Conservation (phyloP, 2,329 filamentous ascomycete species). For the Aspergillus pseudoterreus region DNA sequence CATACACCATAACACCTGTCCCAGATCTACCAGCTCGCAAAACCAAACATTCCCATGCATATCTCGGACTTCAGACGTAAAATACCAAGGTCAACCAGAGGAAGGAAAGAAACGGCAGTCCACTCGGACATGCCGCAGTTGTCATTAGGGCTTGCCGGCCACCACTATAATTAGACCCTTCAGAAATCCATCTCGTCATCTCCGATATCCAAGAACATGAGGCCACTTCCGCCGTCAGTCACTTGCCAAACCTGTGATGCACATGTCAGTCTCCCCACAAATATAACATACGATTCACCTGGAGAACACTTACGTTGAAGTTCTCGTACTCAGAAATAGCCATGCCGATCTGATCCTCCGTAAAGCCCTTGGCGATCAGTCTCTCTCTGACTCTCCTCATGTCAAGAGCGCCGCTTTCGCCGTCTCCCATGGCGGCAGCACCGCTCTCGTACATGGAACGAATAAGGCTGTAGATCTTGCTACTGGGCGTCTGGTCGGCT, state of each 20-base stretch:
- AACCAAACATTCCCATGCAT: neutral
- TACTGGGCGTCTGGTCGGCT: conserved; percentile 73
- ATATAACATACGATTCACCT: conserved; percentile 35
- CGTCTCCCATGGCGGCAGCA: conserved; percentile 73
- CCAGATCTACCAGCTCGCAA: conserved; percentile 6
- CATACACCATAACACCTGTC: conserved; percentile 10
- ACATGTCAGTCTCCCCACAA: neutral
- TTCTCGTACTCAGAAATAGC: conserved; percentile 85
- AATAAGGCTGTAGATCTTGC: conserved; percentile 92
- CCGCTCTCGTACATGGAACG: conserved; percentile 81
- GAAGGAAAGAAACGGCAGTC: neutral
- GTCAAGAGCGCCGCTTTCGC: conserved; percentile 70
- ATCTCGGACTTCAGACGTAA: neutral
- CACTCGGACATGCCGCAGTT: conserved; percentile 1
- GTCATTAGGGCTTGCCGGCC: conserved; percentile 1
- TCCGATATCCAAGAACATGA: conserved; percentile 63
- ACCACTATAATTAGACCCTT: conserved; percentile 10
- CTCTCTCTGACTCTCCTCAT: conserved; percentile 85
- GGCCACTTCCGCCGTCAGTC: conserved; percentile 63
- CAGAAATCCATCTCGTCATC: conserved; percentile 51
- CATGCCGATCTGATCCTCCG: conserved; percentile 82
- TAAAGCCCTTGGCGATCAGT: conserved; percentile 94
- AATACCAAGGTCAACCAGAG: neutral
- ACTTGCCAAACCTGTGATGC: conserved; percentile 70
- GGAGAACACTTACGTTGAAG: conserved; percentile 70